Evolutionary conservation across 345 rosid species (phyloP), one percentile per base, ranked within the genome.

Genomic region (Capsella bursapastoris): DNA sequence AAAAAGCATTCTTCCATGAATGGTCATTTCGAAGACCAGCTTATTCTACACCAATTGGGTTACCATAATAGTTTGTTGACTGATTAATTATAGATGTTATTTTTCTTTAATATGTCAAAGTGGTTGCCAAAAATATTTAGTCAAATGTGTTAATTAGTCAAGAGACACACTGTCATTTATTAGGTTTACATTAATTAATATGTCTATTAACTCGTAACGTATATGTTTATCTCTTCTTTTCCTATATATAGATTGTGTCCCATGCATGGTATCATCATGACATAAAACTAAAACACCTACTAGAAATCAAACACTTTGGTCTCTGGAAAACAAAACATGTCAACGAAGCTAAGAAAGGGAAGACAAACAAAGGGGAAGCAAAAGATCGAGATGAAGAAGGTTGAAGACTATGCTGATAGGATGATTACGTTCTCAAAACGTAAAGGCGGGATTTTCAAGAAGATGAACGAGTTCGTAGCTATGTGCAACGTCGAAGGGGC

Each of bases 351-450:
- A 14, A 6, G 64, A 53, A 73, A 28, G 32, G 74, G 18, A 47
- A 69, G 66, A 40, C 37, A 60, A 50, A 75, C 80, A 4, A 81
- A n/a, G 62, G 75, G 83, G 6, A 71, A 66, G 3, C 80, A 75
- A 70, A 78, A 78, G 75, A 75, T 74, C 56, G 76, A 72, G 60
- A 75, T 83, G 57, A 68, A 72, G 61, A 60, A 40, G 38, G 78
- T 83, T 0, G 77, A 72, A 6, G 7, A 57, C 12, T 69, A 78
- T 0, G 79, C 52, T 9, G 78, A 73, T n/a, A 29, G 83, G 31
- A 31, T 73, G 78, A 57, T 79, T 1, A 57, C 81, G 7, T 83
- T 83, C 68, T 84, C 87, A 0, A 86, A 86, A 78, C 81, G 86
- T 5, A 57, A 73, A 57, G 58, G 75, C 0, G 81, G 90, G 0